phyloP scores from a whole-genome alignment of 495 filamentous ascomycete genomes.

The Cenococcum geophilum region DNA sequence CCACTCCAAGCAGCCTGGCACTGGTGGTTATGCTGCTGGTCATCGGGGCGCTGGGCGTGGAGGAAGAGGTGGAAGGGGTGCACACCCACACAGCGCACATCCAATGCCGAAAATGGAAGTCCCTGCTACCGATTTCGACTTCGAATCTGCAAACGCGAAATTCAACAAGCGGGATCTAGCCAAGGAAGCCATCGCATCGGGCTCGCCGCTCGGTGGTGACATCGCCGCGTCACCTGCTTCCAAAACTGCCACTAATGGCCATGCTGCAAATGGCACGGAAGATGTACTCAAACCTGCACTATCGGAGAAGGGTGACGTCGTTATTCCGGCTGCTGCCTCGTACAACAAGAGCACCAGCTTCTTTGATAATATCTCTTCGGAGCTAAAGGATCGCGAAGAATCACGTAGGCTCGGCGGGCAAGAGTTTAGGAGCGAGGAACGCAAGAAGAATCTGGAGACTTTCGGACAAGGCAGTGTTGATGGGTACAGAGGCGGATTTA shows the following conservation, averaged over 20 bases:
- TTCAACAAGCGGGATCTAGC: constrained; percentile 96
- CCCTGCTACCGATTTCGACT: constrained; percentile 86
- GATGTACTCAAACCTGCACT: not conserved
- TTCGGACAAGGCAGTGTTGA: constrained; percentile 98
- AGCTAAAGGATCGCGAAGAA: constrained; percentile 84
- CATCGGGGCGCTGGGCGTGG: constrained; percentile 54
- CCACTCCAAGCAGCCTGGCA: constrained; percentile 27
- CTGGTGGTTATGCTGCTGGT: constrained; percentile 32
- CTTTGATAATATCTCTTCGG: constrained; percentile 96
- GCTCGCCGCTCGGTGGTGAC: constrained; percentile 54
- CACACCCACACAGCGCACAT: constrained; percentile 39
- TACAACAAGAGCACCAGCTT: constrained; percentile 87
- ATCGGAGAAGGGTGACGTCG: constrained; percentile 36
- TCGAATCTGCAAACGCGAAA: constrained; percentile 85
- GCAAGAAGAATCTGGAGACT: constrained; percentile 93
- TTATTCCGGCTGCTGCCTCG: constrained; percentile 43
- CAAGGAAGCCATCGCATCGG: constrained; percentile 79
- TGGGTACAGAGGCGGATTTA: constrained; percentile 66
- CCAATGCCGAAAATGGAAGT: constrained; percentile 67
- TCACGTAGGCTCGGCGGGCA: constrained; percentile 65
- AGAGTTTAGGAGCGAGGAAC: constrained; percentile 87
- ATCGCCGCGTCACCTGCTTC: constrained; percentile 22
- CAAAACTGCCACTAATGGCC: constrained; percentile 20
- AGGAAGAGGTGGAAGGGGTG: constrained; percentile 41
- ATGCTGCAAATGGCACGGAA: constrained; percentile 15